Conservation (phyloP, 1,139 yeast species). For the Protomyces arabidopsidicola region DNA sequence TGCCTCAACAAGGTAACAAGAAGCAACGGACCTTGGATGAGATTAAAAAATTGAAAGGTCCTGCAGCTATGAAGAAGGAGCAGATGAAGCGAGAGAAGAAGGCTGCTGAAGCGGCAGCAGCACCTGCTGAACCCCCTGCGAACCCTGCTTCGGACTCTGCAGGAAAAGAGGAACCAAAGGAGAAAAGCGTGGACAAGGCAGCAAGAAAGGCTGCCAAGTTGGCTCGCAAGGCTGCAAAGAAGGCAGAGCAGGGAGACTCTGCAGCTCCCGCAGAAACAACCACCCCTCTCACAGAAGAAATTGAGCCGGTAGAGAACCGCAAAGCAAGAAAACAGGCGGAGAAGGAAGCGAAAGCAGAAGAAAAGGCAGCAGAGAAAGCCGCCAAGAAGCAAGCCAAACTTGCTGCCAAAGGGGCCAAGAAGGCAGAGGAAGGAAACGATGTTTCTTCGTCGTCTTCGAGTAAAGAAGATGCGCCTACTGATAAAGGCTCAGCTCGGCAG, state of each 20-base stretch:
- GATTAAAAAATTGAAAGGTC: slow-evolving; percentile 16
- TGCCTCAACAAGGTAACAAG: background rate
- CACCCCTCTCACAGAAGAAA: too few species aligned
- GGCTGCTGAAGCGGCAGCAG: background rate
- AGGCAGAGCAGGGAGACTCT: background rate
- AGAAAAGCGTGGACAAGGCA: slow-evolving; percentile 12
- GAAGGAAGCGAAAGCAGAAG: slow-evolving; percentile 1
- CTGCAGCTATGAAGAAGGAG: slow-evolving; percentile 20
- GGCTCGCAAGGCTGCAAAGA: background rate
- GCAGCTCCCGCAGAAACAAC: too few species aligned
- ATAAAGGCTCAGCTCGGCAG: background rate
- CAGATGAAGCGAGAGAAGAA: slow-evolving; percentile 8
- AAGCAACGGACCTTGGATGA: slow-evolving; percentile 20
- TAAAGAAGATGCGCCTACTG: background rate
- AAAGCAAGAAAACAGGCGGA: slow-evolving; percentile 15
- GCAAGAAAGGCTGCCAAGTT: slow-evolving; percentile 23
- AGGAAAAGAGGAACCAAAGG: slow-evolving; percentile 5
- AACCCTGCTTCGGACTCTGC: background rate
- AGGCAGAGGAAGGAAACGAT: background rate
- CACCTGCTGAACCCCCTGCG: background rate
- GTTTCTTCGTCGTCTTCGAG: background rate
- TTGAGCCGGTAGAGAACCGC: slow-evolving; percentile 7
- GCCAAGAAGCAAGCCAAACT: background rate
- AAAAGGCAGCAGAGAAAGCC: background rate
- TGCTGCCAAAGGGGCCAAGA: background rate